These are phyloP conservation scores for Eimeria acervulina DNA, from an alignment of 169 alveolate genomes.

Conservation along the genomic window DNA sequence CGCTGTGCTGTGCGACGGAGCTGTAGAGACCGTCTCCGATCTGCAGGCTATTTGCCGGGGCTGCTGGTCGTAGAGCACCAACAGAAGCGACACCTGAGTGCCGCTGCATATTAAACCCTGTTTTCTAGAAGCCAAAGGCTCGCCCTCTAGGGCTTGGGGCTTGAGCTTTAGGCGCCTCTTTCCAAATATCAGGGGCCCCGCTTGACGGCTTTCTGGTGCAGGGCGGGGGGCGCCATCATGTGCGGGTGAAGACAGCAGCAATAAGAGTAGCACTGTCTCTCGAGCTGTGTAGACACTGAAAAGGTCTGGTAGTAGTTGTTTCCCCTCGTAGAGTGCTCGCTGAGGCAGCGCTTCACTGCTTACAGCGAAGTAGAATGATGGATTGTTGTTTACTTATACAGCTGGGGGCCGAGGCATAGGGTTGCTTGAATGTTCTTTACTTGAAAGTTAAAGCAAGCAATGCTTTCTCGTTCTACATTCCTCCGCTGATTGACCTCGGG, in stretches of 20 bases:
- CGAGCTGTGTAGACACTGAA: neutral
- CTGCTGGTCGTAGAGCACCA: neutral
- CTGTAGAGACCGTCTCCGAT: constrained; percentile 8
- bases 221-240: neutral
- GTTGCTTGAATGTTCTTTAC: neutral
- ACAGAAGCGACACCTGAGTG: neutral
- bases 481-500: neutral
- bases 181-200: neutral
- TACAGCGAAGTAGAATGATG: neutral
- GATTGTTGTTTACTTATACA: neutral
- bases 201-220: neutral
- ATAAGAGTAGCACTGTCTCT: neutral
- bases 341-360: neutral
- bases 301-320: neutral
- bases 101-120: neutral
- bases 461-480: neutral
- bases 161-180: neutral
- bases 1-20: constrained; percentile 38
- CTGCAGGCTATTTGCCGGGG: constrained; percentile 46
- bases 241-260: neutral
- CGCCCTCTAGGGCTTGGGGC: neutral
- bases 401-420: neutral
- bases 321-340: neutral
- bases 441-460: neutral
- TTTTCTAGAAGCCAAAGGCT: neutral